Evolutionary conservation across 1,284 basidiomycete genomes (phyloP), one percentile per base, ranked within the genome.

Genomic region (Cystobasidium pallidum): DNA sequence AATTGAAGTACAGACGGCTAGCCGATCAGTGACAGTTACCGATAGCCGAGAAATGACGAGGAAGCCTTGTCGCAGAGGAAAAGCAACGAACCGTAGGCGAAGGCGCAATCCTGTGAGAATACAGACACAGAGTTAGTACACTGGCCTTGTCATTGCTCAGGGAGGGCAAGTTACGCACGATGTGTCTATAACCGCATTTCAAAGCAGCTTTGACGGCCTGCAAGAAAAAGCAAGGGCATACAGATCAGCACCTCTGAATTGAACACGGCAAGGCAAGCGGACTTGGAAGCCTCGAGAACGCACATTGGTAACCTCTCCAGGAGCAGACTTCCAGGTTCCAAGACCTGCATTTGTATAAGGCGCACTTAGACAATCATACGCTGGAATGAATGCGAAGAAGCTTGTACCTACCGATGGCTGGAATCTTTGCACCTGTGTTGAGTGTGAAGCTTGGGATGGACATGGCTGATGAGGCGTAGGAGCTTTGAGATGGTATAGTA

Each of bases 311-410:
- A 78, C 77, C 49, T 76, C 73, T 36, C 75, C 76, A 39, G 88
- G 84, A 77, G 87, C 85, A 13, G 89, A 88, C 80, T 90, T 87
- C 90, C 90, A 92, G 19, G 91, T 92, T 21, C 90, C 89, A 13
- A 72, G 54, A 17, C 70, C 68, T 70, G 47, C n/a, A n/a, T n/a
- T n/a, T n/a, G n/a, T n/a, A n/a, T n/a, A n/a, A n/a, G n/a, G n/a
- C n/a, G n/a, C n/a, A n/a, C n/a, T n/a, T n/a, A n/a, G n/a, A n/a
- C n/a, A n/a, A n/a, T n/a, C n/a, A n/a, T n/a, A n/a, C n/a, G n/a
- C n/a, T n/a, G n/a, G n/a, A n/a, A n/a, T n/a, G n/a, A n/a, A n/a
- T n/a, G n/a, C n/a, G n/a, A n/a, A n/a, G n/a, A n/a, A n/a, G n/a
- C n/a, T n/a, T n/a, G n/a, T n/a, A 52, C 67, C 19, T 30, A 70